A percentile compares a stretch with the other conserved stretches of the same genome.
phyloP scores from a whole-genome alignment of 352 stramenopile genomes.

The Phytopythium cucurbitacearum region DNA sequence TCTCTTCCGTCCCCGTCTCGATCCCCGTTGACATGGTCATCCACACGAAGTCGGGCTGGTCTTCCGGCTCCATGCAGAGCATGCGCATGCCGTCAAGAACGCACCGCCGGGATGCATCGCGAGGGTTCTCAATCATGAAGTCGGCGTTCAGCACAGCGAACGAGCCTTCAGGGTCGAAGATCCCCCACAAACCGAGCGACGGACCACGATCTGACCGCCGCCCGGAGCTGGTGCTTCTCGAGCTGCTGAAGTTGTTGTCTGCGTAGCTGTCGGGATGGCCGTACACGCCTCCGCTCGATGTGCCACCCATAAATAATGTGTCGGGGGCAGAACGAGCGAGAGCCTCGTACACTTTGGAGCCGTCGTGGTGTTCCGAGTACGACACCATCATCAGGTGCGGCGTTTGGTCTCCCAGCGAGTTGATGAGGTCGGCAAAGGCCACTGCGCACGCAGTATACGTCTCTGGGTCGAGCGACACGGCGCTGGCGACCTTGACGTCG shows the following conservation, averaged over 20 bases:
- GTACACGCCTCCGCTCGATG: conserved; percentile 65
- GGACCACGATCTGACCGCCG: conserved; percentile 12
- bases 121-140: conserved; percentile 47
- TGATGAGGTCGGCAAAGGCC: conserved; percentile 57
- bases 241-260: conserved; percentile 9
- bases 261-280: conserved; percentile 14
- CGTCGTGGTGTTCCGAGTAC: conserved; percentile 65
- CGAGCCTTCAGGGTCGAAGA: conserved; percentile 77
- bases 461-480: conserved; percentile 58
- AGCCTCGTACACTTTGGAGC: conserved; percentile 48
- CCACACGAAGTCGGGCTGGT: conserved; percentile 80
- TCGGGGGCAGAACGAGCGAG: conserved; percentile 56
- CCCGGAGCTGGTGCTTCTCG: conserved; percentile 29
- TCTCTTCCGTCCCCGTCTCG: conserved; percentile 55
- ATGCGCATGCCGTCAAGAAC: conserved; percentile 64
- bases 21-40: conserved; percentile 36
- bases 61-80: conserved; percentile 67
- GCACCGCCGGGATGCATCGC: conserved; percentile 59
- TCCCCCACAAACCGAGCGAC: conserved; percentile 68
- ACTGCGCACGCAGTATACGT: conserved; percentile 42
- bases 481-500: conserved; percentile 71
- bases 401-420: conserved; percentile 45
- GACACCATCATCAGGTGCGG: conserved; percentile 81
- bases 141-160: conserved; percentile 77
- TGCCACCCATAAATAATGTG: conserved; percentile 81